Percentiles rank a stretch among this genome's conserved stretches.
phyloP scores from a whole-genome alignment of 164 flowering plant genomes.

The Liquidambar formosana region DNA sequence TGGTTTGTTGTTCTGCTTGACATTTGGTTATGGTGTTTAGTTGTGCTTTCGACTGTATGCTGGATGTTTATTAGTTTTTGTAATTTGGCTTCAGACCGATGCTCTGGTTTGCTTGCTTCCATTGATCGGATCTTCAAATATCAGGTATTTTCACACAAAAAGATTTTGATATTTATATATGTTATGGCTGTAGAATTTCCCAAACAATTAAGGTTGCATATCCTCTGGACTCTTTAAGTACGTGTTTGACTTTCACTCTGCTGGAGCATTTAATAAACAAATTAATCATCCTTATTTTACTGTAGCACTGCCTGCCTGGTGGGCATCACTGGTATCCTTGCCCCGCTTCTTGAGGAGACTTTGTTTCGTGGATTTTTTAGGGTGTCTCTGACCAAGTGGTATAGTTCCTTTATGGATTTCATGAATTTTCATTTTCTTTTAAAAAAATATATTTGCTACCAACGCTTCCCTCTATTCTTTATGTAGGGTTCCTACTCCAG shows the following conservation, averaged over 20 bases:
- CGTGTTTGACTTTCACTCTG: slow-evolving; percentile 32
- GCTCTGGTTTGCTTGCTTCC: slow-evolving; percentile 76
- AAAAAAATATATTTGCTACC: not conserved
- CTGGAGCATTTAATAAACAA: not conserved
- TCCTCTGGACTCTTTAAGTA: slow-evolving; percentile 80
- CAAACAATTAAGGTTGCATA: too few relatives aligned
- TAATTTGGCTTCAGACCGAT: slow-evolving; percentile 71
- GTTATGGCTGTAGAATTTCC: too few relatives aligned
- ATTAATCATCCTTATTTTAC: slow-evolving; percentile 12
- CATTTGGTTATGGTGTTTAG: too few relatives aligned
- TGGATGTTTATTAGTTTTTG: not conserved
- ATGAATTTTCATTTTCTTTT: not conserved
- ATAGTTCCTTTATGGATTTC: slow-evolving; percentile 9
- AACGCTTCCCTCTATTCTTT: slow-evolving; percentile 1
- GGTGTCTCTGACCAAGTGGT: slow-evolving; percentile 92
- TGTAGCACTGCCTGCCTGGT: slow-evolving; percentile 82
- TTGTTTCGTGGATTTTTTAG: slow-evolving; percentile 90
- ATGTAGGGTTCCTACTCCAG: slow-evolving; percentile 91
- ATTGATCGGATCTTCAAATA: too few relatives aligned
- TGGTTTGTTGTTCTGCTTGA: too few relatives aligned
- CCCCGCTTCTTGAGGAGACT: slow-evolving; percentile 91
- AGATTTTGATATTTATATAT: too few relatives aligned
- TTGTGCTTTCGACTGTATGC: too few relatives aligned
- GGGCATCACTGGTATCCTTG: slow-evolving; percentile 85
- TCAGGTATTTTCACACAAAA: too few relatives aligned